Evolutionary conservation across 1,284 basidiomycete genomes (phyloP).

Genomic region (Hypsizygus ulmarius): DNA sequence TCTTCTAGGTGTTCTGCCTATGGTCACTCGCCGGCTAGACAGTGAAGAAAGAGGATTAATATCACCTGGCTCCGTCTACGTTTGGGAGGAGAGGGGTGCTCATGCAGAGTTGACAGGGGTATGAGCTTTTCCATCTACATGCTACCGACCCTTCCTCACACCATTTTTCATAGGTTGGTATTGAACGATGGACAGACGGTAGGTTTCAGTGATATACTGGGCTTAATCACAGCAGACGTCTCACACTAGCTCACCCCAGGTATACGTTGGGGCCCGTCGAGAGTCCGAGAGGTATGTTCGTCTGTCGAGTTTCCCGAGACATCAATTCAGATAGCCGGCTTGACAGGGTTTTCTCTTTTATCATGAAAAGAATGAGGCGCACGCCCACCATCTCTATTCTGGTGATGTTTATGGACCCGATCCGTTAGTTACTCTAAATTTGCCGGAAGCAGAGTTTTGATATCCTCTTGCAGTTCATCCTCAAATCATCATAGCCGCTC

Average conservation of each 20-base stretch:
- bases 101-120: slow-evolving; percentile 71
- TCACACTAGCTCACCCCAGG: slow-evolving; percentile 44
- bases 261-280: slow-evolving; percentile 76
- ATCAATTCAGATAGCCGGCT: too few relatives aligned
- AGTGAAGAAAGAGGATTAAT: slow-evolving; percentile 64
- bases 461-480: slow-evolving; percentile 22
- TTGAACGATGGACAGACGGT: slow-evolving; percentile 63
- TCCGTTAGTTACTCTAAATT: slow-evolving; percentile 28
- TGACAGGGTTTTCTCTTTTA: slow-evolving; percentile 75
- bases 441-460: slow-evolving; percentile 3
- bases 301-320: too few relatives aligned
- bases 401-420: slow-evolving; percentile 41
- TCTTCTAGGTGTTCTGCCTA: slow-evolving; percentile 59
- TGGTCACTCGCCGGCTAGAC: slow-evolving; percentile 75
- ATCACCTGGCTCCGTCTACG: slow-evolving; percentile 69
- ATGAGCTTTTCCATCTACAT: slow-evolving; percentile 25
- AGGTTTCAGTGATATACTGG: slow-evolving; percentile 13
- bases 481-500: slow-evolving; percentile 32
- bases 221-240: slow-evolving; percentile 1
- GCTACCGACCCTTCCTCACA: slow-evolving; percentile 6
- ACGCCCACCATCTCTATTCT: slow-evolving; percentile 45
- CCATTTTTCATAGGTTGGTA: slow-evolving; percentile 52
- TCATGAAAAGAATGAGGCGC: slow-evolving; percentile 60
- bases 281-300: slow-evolving; percentile 62
- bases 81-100: slow-evolving; percentile 80